Base-by-base conservation (phyloP, 2,329 filamentous ascomycete species). In the Colletotrichum musicola region DNA sequence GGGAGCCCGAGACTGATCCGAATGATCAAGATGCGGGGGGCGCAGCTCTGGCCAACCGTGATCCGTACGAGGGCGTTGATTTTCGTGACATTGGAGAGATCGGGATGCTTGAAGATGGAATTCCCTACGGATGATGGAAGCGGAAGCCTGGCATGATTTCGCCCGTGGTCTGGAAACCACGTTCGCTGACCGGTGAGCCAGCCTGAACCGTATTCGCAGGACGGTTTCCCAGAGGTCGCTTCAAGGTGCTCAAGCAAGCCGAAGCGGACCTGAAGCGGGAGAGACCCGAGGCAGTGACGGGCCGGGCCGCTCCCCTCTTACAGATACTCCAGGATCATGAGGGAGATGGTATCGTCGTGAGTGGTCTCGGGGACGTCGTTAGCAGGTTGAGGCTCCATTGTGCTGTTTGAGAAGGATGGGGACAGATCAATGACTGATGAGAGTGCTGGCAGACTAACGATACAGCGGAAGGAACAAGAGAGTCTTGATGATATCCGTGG, bases 321-420 rank as follows among this genome's bases (percentile, higher is more conserved):
- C 12, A 68, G 16, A n/a, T 68, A 68, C 10, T 53, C 62, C 42
- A 65, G 62, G 10, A 68, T 65, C 62, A 68, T 68, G 30, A 68
- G 62, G 16, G 66, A 68, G 18, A 68, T 68, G 22, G 62, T 66
- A n/a, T 68, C 66, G 22, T 68, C 66, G 42, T 68, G 66, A 12
- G 53, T 66, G 30, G 66, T 68, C 40, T 51, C 66, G 4, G 62
- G 62, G 22, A 40, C 62, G 1, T 65, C 50, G 25, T 38, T 51
- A 13, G 22, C 25, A 14, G 50, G 20, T 47, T 61, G 50, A 16
- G 66, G 66, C n/a, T 68, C 66, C 62, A 68, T 68, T 10, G n/a
- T 5, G n/a, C 20, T 27, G 13, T 30, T 30, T 30, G 22, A 35
- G 20, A 10, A 22, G 4, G 16, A 18, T n/a, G 18, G 18, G n/a